Base-by-base conservation (phyloP, 768 basidiomycete genomes). In the Agaricus subrufescens region DNA sequence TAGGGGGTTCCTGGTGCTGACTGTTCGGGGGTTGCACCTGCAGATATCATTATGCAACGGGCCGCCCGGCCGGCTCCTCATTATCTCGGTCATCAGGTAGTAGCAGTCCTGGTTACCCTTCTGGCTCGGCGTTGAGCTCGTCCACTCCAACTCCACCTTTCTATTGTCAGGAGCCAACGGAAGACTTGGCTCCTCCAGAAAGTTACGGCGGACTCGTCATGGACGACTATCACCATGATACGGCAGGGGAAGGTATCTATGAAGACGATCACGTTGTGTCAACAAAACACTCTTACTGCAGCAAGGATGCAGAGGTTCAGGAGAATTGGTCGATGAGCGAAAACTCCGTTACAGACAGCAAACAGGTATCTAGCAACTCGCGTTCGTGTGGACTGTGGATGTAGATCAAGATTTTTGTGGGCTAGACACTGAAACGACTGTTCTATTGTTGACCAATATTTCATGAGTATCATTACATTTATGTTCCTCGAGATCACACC, bases 101-200 rank as follows among this genome's bases (percentile, higher is more conserved):
- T n/a, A 46, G 44, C 15, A 15, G 25, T 11, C n/a, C n/a, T 30
- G 26, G 26, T 10, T 45, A 50, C 29, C 42, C 49, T 12, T 49
- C 55, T 15, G 38, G 25, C 25, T 47, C 54, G 27, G 30, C 47
- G 3, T 19, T 49, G 40, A 29, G 30, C 30, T 37, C 48, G n/a
- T 29, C 39, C 10, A 49, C 54, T 6, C n/a, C 54, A 9, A 56
- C 49, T 2, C 48, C 48, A 3, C 49, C 55, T 45, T 45, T 44
- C 43, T 50, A 50, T 37, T 31, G 48, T 45, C 25, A 44, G 42
- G 42, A 45, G 19, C 46, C 39, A 10, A 4, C 34, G 19, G 40
- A 34, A 15, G 40, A 23, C 14, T 7, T 11, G 2, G 14, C 47
- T 3, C 25, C 54, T 25, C 31, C 42, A 27, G 30, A 43, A 4